Evolutionary conservation across 495 filamentous ascomycete species (phyloP).

Genomic region (Annulohypoxylon bovei): DNA sequence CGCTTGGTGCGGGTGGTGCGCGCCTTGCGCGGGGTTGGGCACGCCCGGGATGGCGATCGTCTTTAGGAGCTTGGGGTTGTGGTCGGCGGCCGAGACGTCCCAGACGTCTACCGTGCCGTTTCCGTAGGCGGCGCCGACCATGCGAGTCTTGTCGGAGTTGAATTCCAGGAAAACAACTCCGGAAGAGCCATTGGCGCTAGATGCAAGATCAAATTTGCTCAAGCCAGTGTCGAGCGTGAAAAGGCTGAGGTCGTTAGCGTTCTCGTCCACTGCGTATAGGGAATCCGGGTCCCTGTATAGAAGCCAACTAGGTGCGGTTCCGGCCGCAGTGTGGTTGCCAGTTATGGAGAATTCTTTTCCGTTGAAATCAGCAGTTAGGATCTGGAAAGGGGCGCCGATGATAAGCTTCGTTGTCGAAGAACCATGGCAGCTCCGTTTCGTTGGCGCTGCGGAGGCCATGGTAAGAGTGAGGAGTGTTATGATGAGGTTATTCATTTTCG

Average conservation of each 20-base stretch:
- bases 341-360: constrained; percentile 43
- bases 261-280: constrained; percentile 49
- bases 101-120: constrained; percentile 41
- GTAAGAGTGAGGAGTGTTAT: constrained; percentile 38
- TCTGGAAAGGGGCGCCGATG: constrained; percentile 44
- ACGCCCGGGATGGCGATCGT: constrained; percentile 15
- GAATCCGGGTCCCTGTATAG: constrained; percentile 39
- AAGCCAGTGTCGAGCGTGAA: constrained; percentile 33
- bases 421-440: constrained; percentile 13
- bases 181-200: constrained; percentile 37
- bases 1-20: constrained; percentile 43
- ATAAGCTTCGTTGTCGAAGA: constrained; percentile 29
- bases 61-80: constrained; percentile 31
- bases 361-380: constrained; percentile 43
- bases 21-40: neutral
- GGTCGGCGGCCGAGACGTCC: constrained; percentile 36
- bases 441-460: constrained; percentile 32
- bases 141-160: constrained; percentile 42
- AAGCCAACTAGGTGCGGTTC: constrained; percentile 48
- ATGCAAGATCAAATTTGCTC: constrained; percentile 19
- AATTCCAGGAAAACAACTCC: constrained; percentile 48
- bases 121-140: constrained; percentile 40
- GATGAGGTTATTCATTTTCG: constrained; percentile 31
- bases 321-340: constrained; percentile 37
- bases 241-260: constrained; percentile 34